Base-by-base conservation (phyloP, 306 rosid species). In the Sophora flavescens region DNA sequence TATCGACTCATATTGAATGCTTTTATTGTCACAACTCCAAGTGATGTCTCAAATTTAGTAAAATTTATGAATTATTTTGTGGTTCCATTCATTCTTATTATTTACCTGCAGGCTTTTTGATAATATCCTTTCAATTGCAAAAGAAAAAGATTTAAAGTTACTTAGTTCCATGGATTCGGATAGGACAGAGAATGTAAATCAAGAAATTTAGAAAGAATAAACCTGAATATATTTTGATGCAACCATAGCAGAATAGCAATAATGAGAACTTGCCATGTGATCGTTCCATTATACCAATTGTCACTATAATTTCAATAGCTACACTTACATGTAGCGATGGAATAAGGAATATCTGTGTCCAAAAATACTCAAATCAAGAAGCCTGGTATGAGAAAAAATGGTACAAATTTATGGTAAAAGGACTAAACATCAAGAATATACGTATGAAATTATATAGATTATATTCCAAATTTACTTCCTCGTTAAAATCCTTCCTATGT, bases 221-320 rank as follows among this genome's bases (percentile, higher is more conserved):
- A 84, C 85, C 98, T 87, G 96, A 74, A 84, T 32, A 76, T 83
- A 89, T 61, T 74, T 84, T 50, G 88, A 58, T 22, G 86, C 90
- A 15, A 91, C 77, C 45, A 82, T 38, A 26, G 90, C 80, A 1
- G 87, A 85, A 86, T n/a, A 70, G 80, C 97, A 14, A 85, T 90
- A 50, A 90, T 78, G 57, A 93, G 87, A 80, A 91, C 91, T 86
- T 86, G 91, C 98, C 98, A 93, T 22, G 97, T 93, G 39, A 91
- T 81, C 6, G 86, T 72, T 70, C 90, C 87, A 93, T 88, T 53
- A 91, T 63, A 75, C 80, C 78, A 60, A 88, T 83, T 4, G 35
- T 67, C 58, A 59, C 35, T 42, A 87, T 0, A 53, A 82, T 47
- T 72, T 91, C 94, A 64, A 68, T n/a, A 52, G 16, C 45, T n/a